Conservation (phyloP, 2,329 filamentous ascomycete genomes). For the Dothistroma septosporum region DNA sequence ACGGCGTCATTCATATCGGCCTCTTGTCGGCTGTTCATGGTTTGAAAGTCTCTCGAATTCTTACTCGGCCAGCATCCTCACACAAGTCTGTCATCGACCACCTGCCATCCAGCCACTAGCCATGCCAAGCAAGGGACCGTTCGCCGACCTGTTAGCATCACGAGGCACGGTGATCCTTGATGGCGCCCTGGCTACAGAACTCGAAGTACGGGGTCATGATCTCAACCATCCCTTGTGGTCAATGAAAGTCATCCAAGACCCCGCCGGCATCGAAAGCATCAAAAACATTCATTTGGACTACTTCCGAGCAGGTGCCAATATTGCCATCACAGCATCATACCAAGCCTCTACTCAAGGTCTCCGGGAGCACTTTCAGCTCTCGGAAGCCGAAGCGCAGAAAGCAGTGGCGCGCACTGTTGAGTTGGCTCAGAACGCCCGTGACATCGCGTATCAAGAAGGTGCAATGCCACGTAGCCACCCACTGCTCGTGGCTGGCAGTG, state of each 20-base stretch:
- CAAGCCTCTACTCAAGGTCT: constrained; percentile 45
- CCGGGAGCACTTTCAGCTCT: constrained; percentile 35
- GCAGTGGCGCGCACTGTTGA: constrained; percentile 41
- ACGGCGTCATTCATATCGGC: too few species aligned
- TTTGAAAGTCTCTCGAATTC: too few species aligned
- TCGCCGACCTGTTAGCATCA: constrained; percentile 22
- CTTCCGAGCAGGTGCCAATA: constrained; percentile 43
- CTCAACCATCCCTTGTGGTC: constrained; percentile 46
- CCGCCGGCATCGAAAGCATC: constrained; percentile 38
- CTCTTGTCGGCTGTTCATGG: too few species aligned
- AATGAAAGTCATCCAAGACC: constrained; percentile 39
- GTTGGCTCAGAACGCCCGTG: constrained; percentile 39
- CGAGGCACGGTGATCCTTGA: constrained; percentile 40
- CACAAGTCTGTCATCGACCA: not conserved
- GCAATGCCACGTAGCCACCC: constrained; percentile 7
- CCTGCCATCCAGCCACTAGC: not conserved
- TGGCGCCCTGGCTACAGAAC: constrained; percentile 47
- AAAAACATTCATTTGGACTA: constrained; percentile 44
- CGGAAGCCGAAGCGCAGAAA: constrained; percentile 32
- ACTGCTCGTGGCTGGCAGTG: constrained; percentile 43
- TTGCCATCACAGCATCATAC: constrained; percentile 48
- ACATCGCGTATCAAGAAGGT: constrained; percentile 29
- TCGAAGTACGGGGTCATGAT: constrained; percentile 43
- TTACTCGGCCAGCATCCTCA: not conserved
- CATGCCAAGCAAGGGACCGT: constrained; percentile 26